Conservation (phyloP, 2,329 filamentous ascomycete genomes). For the Fusarium sp. region DNA sequence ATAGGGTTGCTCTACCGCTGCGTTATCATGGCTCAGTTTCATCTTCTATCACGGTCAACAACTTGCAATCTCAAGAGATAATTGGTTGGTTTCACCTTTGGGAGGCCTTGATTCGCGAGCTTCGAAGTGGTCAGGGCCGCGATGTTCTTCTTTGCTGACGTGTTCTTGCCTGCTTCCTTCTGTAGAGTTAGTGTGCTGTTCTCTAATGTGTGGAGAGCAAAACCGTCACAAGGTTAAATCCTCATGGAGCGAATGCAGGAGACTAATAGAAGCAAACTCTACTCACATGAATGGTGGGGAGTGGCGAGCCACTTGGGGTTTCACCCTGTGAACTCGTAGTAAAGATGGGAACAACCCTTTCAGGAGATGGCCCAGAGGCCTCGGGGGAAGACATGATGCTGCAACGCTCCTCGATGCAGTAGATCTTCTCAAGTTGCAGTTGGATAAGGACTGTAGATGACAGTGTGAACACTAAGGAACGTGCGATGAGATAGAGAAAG, state of each 20-base stretch:
- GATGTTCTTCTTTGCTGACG: conserved; percentile 60
- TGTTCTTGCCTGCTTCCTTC: conserved; percentile 43
- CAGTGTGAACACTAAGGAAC: conserved; percentile 48
- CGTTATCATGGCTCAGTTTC: conserved; percentile 63
- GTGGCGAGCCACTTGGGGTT: conserved; percentile 33
- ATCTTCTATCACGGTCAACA: conserved; percentile 59
- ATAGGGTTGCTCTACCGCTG: conserved; percentile 58
- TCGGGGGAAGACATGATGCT: conserved; percentile 53
- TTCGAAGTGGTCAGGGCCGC: conserved; percentile 67
- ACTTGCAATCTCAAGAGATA: conserved; percentile 23
- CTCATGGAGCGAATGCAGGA: background rate
- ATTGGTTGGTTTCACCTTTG: conserved; percentile 62
- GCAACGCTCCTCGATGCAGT: conserved; percentile 15
- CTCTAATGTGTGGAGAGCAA: background rate
- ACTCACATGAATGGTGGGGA: conserved; percentile 34
- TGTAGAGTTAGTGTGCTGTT: conserved; percentile 13
- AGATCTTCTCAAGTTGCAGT: conserved; percentile 22
- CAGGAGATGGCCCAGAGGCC: conserved; percentile 50
- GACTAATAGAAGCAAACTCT: conserved; percentile 22
- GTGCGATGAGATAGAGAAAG: conserved; percentile 51
- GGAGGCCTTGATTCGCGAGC: conserved; percentile 67
- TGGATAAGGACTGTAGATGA: conserved; percentile 48
- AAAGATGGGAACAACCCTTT: conserved; percentile 40
- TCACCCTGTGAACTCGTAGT: conserved; percentile 44
- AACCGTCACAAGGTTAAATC: background rate